Percentiles rank a stretch among this genome's conserved stretches.
phyloP scores from a whole-genome alignment of 2,329 filamentous ascomycete genomes.

The Stagonosporopsis chrysanthemi region DNA sequence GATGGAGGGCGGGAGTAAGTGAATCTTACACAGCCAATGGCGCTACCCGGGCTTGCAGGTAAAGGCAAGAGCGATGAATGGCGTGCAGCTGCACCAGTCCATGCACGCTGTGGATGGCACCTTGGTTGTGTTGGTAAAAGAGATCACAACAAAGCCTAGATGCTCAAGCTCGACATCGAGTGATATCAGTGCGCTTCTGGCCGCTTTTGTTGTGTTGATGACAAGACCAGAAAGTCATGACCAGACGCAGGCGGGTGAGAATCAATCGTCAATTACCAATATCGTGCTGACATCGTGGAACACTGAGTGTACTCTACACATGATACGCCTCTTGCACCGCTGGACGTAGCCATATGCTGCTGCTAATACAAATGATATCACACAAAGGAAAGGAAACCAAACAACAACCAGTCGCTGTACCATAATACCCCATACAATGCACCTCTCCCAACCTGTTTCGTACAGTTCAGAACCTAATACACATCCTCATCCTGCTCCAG shows the following conservation, averaged over 20 bases:
- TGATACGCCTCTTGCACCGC: not conserved
- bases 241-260: not conserved
- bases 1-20: too few species aligned
- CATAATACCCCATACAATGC: not conserved
- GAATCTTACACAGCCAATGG: too few species aligned
- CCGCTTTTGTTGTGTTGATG: too few species aligned
- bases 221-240: too few species aligned
- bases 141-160: too few species aligned
- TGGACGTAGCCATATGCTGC: constrained; percentile 14
- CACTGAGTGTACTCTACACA: not conserved
- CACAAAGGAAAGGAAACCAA: not conserved
- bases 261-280: not conserved
- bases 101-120: too few species aligned
- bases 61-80: too few species aligned
- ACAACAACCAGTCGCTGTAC: not conserved
- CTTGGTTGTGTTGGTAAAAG: too few species aligned
- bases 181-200: too few species aligned
- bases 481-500: constrained; percentile 17
- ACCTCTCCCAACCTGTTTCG: not conserved
- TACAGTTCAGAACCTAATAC: constrained; percentile 1
- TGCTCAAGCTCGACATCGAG: too few species aligned
- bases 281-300: not conserved
- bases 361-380: constrained; percentile 11
- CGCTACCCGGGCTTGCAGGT: too few species aligned
- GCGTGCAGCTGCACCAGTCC: too few species aligned